phyloP scores from a whole-genome alignment of 208 protist species.

The Strigomonas culicis region DNA sequence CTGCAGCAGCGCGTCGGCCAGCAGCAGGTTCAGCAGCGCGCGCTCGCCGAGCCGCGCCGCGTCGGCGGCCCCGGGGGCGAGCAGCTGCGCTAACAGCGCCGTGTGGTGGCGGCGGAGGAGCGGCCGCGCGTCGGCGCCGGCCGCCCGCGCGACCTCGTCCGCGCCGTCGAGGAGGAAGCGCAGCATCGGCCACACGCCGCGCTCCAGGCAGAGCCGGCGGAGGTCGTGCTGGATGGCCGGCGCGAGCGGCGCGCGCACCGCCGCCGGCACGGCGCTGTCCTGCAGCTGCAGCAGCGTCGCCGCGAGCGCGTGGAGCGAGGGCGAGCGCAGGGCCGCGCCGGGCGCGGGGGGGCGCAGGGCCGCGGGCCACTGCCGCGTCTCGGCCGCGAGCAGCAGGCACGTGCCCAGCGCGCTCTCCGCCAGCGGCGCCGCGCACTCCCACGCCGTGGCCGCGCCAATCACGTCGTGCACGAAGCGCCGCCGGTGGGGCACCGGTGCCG shows the following conservation, averaged over 20 bases:
- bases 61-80: background rate
- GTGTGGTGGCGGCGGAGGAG: background rate
- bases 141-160: background rate
- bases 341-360: background rate
- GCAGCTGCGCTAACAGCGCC: background rate
- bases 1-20: too few species aligned
- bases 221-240: conserved; percentile 15
- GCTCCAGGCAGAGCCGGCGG: conserved; percentile 3
- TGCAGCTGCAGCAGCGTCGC: conserved; percentile 15
- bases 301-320: background rate
- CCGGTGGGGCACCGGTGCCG: conserved; percentile 13
- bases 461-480: conserved; percentile 31
- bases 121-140: background rate
- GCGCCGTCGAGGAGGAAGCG: background rate
- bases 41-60: background rate
- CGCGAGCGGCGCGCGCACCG: conserved; percentile 16
- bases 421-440: conserved; percentile 34
- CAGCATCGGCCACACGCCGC: background rate
- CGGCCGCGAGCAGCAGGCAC: conserved; percentile 28
- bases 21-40: conserved; percentile 5
- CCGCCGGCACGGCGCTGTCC: conserved; percentile 6
- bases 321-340: background rate
- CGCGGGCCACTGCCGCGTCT: conserved; percentile 21
- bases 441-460: conserved; percentile 42
- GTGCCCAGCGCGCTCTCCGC: background rate